phyloP scores from a whole-genome alignment of 192 early-diverging fungal species.

The Mortierella alpina region DNA sequence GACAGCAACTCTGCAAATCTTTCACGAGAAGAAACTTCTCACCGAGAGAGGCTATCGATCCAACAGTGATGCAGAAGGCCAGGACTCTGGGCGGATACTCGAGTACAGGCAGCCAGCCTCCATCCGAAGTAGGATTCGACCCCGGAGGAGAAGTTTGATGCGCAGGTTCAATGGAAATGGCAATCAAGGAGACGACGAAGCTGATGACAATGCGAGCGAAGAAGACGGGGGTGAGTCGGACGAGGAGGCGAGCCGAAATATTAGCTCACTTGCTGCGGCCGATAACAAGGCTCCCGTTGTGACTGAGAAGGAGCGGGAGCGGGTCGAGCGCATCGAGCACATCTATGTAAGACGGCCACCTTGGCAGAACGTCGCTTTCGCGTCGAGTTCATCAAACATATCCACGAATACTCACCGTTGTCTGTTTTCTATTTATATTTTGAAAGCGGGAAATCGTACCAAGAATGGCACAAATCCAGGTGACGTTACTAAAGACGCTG shows the following conservation, averaged over 20 bases:
- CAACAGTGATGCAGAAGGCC: constrained; percentile 33
- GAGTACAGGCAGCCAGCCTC: constrained; percentile 42
- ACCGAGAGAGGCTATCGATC: constrained; percentile 38
- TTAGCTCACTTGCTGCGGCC: neutral
- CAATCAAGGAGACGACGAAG: constrained; percentile 49
- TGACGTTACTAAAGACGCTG: constrained; percentile 64
- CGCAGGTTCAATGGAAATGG: constrained; percentile 35
- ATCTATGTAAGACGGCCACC: constrained; percentile 59
- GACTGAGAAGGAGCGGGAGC: constrained; percentile 43
- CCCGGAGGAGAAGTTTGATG: constrained; percentile 23
- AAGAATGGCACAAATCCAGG: constrained; percentile 63
- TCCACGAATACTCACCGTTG: neutral
- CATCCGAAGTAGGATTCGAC: constrained; percentile 16
- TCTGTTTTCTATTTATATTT: neutral
- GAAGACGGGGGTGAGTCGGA: constrained; percentile 32
- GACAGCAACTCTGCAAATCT: constrained; percentile 57
- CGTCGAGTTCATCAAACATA: neutral
- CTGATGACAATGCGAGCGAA: constrained; percentile 16
- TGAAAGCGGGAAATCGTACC: constrained; percentile 61
- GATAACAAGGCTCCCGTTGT: constrained; percentile 19
- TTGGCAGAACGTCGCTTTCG: neutral
- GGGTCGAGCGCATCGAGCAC: constrained; percentile 58
- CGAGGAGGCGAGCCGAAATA: neutral
- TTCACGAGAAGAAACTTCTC: constrained; percentile 59
- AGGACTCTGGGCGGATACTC: constrained; percentile 35